These are phyloP conservation scores for Plasmodium cynomolgi DNA, from an alignment of 169 alveolate species.

Conservation along the genomic window DNA sequence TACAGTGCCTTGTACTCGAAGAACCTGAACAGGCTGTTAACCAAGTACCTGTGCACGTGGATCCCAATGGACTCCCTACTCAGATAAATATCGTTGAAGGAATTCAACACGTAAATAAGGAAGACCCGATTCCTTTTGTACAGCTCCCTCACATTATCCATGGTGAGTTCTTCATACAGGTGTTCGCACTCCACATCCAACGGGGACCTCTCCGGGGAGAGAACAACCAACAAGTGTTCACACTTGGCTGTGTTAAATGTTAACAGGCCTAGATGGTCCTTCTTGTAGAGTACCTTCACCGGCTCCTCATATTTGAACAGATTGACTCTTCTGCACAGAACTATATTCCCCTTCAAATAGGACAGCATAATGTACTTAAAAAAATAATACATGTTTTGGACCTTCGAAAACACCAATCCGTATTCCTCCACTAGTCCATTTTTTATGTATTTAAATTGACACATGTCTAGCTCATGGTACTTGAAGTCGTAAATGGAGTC, in stretches of 20 bases:
- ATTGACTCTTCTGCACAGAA: background rate
- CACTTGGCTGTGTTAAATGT: slow-evolving; percentile 20
- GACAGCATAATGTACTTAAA: slow-evolving; percentile 51
- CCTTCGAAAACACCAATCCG: slow-evolving; percentile 30
- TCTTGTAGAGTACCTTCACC: slow-evolving; percentile 5
- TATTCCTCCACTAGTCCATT: slow-evolving; percentile 45
- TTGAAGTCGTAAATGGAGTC: slow-evolving; percentile 29
- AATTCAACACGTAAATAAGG: slow-evolving; percentile 30
- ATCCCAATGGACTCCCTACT: slow-evolving; percentile 21
- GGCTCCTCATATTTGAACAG: slow-evolving; percentile 2
- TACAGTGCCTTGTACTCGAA: slow-evolving; percentile 32
- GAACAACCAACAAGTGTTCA: slow-evolving; percentile 37
- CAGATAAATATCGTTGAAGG: slow-evolving; percentile 14
- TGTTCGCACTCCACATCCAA: background rate
- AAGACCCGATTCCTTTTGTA: slow-evolving; percentile 45
- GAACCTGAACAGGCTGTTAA: slow-evolving; percentile 11
- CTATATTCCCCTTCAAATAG: slow-evolving; percentile 37
- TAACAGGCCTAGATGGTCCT: slow-evolving; percentile 19
- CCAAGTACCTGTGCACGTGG: background rate
- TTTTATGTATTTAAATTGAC: slow-evolving; percentile 23
- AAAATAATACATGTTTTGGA: slow-evolving; percentile 27
- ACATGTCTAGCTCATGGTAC: slow-evolving; percentile 58
- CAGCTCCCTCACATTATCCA: slow-evolving; percentile 46
- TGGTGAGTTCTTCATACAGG: slow-evolving; percentile 21
- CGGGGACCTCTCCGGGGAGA: background rate